phyloP scores from a whole-genome alignment of 1,284 basidiomycete species.

The Meira miltonrushii region DNA sequence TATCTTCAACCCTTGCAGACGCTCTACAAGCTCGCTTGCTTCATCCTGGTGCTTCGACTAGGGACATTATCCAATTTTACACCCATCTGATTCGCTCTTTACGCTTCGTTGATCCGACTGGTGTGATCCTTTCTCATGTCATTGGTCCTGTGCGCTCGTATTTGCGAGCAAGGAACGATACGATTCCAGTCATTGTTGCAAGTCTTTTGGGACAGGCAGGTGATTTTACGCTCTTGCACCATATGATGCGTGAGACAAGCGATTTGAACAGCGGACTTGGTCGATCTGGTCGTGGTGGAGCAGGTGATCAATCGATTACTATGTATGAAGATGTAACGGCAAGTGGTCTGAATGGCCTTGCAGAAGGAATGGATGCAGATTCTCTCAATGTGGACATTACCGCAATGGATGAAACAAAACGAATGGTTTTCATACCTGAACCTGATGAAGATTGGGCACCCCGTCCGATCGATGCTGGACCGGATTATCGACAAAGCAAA shows the following conservation, averaged over 20 bases:
- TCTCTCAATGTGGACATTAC: neutral
- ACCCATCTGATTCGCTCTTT: conserved; percentile 90
- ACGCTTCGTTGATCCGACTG: conserved; percentile 81
- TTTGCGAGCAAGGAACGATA: conserved; percentile 42
- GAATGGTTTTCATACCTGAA: conserved; percentile 3
- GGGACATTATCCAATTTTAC: conserved; percentile 83
- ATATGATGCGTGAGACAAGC: conserved; percentile 8
- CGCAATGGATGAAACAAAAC: neutral
- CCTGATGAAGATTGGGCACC: conserved; percentile 17
- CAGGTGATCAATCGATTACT: neutral
- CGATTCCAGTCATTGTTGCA: conserved; percentile 41
- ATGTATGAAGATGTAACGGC: conserved; percentile 6
- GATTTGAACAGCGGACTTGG: neutral
- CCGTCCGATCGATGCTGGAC: conserved; percentile 19
- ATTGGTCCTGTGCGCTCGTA: conserved; percentile 42
- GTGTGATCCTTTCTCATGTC: conserved; percentile 65
- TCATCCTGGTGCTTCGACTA: conserved; percentile 92
- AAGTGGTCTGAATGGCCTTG: no score
- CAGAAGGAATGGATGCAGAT: neutral
- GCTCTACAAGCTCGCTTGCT: conserved; percentile 67
- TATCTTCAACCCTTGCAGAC: conserved; percentile 62
- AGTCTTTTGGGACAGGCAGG: conserved; percentile 47
- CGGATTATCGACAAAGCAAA: conserved; percentile 38
- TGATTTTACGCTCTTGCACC: conserved; percentile 39
- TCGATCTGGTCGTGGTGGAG: neutral